Conservation (phyloP, 2,329 filamentous ascomycete genomes). For the Aspergillus texensis region DNA sequence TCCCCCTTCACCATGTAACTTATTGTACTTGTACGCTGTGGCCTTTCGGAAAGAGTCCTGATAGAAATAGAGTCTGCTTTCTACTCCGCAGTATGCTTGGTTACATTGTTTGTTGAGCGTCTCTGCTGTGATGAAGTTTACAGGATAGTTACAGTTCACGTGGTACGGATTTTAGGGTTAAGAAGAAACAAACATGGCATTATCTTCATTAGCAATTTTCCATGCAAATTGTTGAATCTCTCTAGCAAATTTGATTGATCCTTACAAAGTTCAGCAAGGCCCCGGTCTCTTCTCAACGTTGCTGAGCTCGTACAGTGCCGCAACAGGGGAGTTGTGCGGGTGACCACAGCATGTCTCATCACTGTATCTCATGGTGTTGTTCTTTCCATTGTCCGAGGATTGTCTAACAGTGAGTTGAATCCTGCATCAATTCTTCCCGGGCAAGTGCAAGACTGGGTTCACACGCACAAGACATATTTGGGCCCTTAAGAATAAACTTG, state of each 20-base stretch:
- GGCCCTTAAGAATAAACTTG: not conserved
- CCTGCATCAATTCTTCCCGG: not conserved
- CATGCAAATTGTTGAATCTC: not conserved
- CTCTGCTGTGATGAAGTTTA: not conserved
- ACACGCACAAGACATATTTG: not conserved
- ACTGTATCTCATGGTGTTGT: not conserved
- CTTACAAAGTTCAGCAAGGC: not conserved
- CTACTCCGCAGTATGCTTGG: slow-evolving; percentile 10
- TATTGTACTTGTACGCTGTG: slow-evolving; percentile 32
- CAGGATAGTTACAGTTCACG: not conserved
- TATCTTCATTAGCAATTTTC: not conserved
- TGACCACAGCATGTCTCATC: not conserved
- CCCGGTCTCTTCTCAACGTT: not conserved
- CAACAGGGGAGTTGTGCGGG: not conserved
- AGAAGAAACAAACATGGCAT: not conserved
- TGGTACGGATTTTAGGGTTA: not conserved
- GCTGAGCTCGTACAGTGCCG: not conserved
- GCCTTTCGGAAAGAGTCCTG: slow-evolving; percentile 19
- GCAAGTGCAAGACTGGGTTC: not conserved
- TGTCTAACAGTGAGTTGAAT: not conserved
- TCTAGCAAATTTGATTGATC: not conserved
- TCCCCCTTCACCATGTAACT: slow-evolving; percentile 27
- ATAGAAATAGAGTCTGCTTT: slow-evolving; percentile 34
- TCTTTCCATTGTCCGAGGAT: not conserved
- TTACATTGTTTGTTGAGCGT: not conserved